phyloP scores from a whole-genome alignment of 225 moss, liverwort and hornwort genomes.

The Bryoerythrophyllum caledonicum region DNA sequence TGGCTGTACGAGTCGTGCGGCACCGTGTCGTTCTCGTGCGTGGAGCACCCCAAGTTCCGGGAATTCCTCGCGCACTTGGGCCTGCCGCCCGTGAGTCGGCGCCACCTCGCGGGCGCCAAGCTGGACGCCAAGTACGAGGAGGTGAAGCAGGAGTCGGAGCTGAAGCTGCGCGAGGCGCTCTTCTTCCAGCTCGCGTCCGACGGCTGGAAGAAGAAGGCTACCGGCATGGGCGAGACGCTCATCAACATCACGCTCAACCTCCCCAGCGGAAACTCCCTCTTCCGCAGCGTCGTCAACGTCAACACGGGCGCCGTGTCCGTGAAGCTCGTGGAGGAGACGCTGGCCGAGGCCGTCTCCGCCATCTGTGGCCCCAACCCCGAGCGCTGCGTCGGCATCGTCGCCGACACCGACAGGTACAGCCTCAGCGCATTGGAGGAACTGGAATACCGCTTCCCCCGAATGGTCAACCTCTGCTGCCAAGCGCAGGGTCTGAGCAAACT shows the following conservation, averaged over 20 bases:
- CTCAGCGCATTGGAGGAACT: slow-evolving; percentile 71
- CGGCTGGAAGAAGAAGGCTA: slow-evolving; percentile 73
- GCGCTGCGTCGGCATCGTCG: slow-evolving; percentile 81
- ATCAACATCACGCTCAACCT: slow-evolving; percentile 76
- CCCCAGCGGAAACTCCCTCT: slow-evolving; percentile 74
- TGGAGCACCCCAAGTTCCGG: slow-evolving; percentile 88
- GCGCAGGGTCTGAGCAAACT: slow-evolving; percentile 73
- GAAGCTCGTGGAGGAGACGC: slow-evolving; percentile 74
- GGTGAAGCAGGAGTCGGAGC: slow-evolving; percentile 79
- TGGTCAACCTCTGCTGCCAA: slow-evolving; percentile 86
- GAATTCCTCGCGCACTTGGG: slow-evolving; percentile 71
- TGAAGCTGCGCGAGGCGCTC: slow-evolving; percentile 77
- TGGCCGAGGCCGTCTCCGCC: slow-evolving; percentile 68
- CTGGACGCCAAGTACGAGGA: slow-evolving; percentile 80
- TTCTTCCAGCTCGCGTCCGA: slow-evolving; percentile 83
- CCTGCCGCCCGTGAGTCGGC: slow-evolving; percentile 67
- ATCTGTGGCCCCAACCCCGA: slow-evolving; percentile 68
- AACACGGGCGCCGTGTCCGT: slow-evolving; percentile 66
- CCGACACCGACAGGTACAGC: slow-evolving; percentile 76
- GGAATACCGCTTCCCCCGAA: slow-evolving; percentile 75
- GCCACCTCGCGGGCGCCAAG: slow-evolving; percentile 63
- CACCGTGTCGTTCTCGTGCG: slow-evolving; percentile 75
- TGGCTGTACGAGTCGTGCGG: slow-evolving; percentile 89
- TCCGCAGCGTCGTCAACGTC: slow-evolving; percentile 73
- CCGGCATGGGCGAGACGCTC: slow-evolving; percentile 63